Evolutionary conservation across 495 filamentous ascomycete species (phyloP), one percentile per base, ranked within the genome.

Genomic region (Aspergillus baeticus): DNA sequence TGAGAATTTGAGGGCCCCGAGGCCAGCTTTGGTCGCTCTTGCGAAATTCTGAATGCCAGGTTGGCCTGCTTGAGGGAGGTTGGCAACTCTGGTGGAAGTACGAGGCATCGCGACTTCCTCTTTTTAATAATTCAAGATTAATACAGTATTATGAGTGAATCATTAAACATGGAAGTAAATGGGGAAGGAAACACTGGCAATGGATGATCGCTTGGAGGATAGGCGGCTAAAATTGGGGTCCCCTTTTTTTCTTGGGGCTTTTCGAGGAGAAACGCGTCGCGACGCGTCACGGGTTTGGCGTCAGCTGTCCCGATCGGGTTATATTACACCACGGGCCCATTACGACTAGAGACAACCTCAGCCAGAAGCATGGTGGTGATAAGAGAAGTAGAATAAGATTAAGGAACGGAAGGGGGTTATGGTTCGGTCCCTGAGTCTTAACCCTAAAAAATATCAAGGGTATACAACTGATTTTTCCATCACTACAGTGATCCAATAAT

Each of bases 1-100:
- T 10, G 48, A 39, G 7, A 65, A 61, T 20, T 65, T 39, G 22
- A 51, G 58, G 14, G 67, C 50, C 6, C 57, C 38, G 26, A 71
- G 49, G 10, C 75, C 73, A 2, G 73, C 68, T 53, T 78, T 78
- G 58, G 72, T 75, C 62, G 75, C 62, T 66, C 71, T 69, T 62
- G 71, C 63, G 52, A 78, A 78, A 55, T 51, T 61, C 45, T 76
- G 72, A 46, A 78, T 78, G 26, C 62, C 67, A 20, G 58, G 59
- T 53, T 74, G 74, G 15, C 15, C 6, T n/a, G 36, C 55, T 29
- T 63, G 69, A 50, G 69, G 61, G 57, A 73, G 67, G 67, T 65
- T 41, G 63, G 65, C 39, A 42, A 59, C 57, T 57, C 66, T 60
- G 29, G 70, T 49, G 50, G 62, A 62, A 26, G 66, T 59, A 58